Percentiles rank a stretch among this genome's conserved stretches.
These are phyloP conservation scores for Claviceps cyperi DNA, from an alignment of 2,329 filamentous ascomycete species.

Conservation along the genomic window DNA sequence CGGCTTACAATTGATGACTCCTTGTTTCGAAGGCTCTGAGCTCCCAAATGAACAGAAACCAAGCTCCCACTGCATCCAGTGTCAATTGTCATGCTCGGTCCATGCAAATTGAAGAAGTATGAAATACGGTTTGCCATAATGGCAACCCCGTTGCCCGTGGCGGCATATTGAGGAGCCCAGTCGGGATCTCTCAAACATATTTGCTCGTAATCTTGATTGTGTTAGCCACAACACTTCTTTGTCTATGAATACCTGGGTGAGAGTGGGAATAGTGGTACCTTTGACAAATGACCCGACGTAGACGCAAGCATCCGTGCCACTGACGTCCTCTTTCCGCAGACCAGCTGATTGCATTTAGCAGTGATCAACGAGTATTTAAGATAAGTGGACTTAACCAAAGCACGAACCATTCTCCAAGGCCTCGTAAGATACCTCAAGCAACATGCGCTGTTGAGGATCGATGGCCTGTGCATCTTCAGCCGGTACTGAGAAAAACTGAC, in stretches of 20 bases:
- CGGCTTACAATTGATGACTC: conserved; percentile 26
- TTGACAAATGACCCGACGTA: conserved; percentile 38
- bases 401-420: conserved; percentile 32
- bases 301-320: conserved; percentile 30
- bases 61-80: conserved; percentile 44
- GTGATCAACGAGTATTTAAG: not conserved
- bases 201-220: conserved; percentile 31
- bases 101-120: conserved; percentile 38
- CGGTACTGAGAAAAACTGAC: conserved; percentile 35
- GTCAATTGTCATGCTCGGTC: conserved; percentile 42
- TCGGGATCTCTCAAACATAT: conserved; percentile 35
- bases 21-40: conserved; percentile 30
- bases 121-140: conserved; percentile 42
- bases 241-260: not conserved
- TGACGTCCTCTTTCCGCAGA: conserved; percentile 27
- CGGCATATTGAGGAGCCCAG: conserved; percentile 34
- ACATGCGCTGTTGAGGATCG: conserved; percentile 37
- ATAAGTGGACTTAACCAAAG: not conserved
- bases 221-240: not conserved
- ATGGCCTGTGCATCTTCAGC: conserved; percentile 36
- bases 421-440: conserved; percentile 36
- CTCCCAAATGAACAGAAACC: conserved; percentile 38
- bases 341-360: conserved; percentile 20
- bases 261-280: conserved; percentile 16
- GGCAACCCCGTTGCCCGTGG: conserved; percentile 37